Evolutionary conservation across 1,284 basidiomycete species (phyloP), one percentile per base, ranked within the genome.

Genomic region (Trametes polyzona): DNA sequence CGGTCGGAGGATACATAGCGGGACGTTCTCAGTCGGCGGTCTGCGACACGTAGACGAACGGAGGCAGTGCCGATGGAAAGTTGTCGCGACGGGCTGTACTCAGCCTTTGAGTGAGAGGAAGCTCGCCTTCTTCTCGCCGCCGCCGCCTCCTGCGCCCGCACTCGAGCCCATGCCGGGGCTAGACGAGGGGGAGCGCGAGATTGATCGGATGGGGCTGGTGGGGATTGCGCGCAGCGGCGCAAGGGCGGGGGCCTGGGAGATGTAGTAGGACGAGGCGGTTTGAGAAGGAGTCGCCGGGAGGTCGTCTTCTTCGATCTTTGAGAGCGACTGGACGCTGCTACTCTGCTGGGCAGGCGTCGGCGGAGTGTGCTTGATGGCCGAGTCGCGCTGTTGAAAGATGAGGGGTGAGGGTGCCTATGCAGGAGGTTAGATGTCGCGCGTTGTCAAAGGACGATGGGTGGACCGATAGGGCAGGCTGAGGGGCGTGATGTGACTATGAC

Each of bases 31-130:
- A n/a, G n/a, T n/a, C n/a, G n/a, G n/a, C n/a, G n/a, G n/a, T n/a
- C n/a, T n/a, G n/a, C n/a, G n/a, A n/a, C n/a, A n/a, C n/a, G n/a
- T n/a, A n/a, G n/a, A n/a, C n/a, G n/a, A n/a, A n/a, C n/a, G n/a
- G n/a, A n/a, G n/a, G n/a, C n/a, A 35, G 14, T n/a, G 33, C 33
- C 33, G 30, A 32, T 32, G 9, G 30, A 32, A 10, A 16, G 16
- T 16, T 10, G 30, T 17, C 3, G 23, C 17, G 37, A 17, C 7
- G 17, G 4, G 10, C 6, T 5, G 4, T 11, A 17, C 21, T 58
- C 51, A 53, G 9, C 27, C 44, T 27, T 37, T 42, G 11, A 58
- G 33, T n/a, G 51, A 50, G 5, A 58, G 42, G 41, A 58, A 58
- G 41, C 56, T 58, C 36, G 52, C 21, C 41, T 53, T 49, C 51